Base-by-base conservation (phyloP, 2,329 filamentous ascomycete genomes). In the Fusarium piperis region DNA sequence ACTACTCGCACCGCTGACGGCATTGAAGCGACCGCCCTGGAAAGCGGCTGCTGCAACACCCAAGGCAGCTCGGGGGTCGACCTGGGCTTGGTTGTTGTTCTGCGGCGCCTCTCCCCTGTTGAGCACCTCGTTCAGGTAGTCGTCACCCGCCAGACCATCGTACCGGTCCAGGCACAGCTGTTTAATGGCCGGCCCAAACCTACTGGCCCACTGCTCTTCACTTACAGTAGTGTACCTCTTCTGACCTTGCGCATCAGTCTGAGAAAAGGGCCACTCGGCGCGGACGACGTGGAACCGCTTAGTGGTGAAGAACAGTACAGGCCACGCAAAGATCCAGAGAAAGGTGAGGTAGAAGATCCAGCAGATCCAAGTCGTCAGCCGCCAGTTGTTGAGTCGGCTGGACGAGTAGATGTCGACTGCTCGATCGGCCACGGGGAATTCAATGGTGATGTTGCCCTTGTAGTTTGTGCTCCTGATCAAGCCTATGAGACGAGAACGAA, bases 251-350 rank as follows among this genome's bases (percentile, higher is more conserved):
- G 46, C 67, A 3, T 53, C 20, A 2, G 10, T 33, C 9, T 51
- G 20, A 2, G 72, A 64, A 26, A 75, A 74, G 18, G 73, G 65
- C 73, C 73, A 74, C 46, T 71, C 30, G 0, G 64, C 65, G 1
- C 53, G 36, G 5, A 74, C 70, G 12, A 74, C 70, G 15, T 64
- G 62, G 9, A 74, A 74, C 1, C 57, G n/a, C 57, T 73, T 74
- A 0, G 73, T 74, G 7, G 52, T 51, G 16, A 74, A 72, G 28
- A 74, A 74, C 0, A 74, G 59, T 1, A 72, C 6, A 12, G 72
- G 73, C 73, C 73, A 74, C 3, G 73, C 61, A n/a, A 74, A 70
- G 26, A 74, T 74, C 73, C 73, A 74, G 0, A 75, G 48, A 7
- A 74, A 74, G 0, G 64, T 75, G 1, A 74, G 63, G 5, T 74